Evolutionary conservation across 2,329 filamentous ascomycete species (phyloP).

Genomic region (Aspergillus pseudoviridinutans): DNA sequence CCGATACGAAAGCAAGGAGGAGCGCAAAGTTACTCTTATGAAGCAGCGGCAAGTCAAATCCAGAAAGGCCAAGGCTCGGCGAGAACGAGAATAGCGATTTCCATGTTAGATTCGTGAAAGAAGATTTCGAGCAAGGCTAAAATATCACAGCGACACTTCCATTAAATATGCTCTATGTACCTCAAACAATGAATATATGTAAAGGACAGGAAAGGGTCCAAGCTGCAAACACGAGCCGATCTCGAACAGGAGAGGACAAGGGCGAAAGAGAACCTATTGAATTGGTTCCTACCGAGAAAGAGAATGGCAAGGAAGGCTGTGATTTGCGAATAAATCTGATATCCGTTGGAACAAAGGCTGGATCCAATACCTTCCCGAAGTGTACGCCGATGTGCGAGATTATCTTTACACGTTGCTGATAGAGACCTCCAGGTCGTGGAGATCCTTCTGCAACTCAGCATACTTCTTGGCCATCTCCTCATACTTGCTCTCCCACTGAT

Average conservation of each 20-base stretch:
- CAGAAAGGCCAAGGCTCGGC: conserved; percentile 60
- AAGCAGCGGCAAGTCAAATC: conserved; percentile 68
- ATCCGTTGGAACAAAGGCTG: conserved; percentile 21
- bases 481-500: conserved; percentile 96
- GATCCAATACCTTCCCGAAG: conserved; percentile 26
- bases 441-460: conserved; percentile 75
- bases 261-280: conserved; percentile 14
- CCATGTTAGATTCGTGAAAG: neutral
- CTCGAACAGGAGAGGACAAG: conserved; percentile 9
- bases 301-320: conserved; percentile 23
- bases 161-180: conserved; percentile 15
- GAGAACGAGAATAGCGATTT: conserved; percentile 30
- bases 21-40: conserved; percentile 60
- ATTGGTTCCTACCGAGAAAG: conserved; percentile 14
- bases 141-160: neutral
- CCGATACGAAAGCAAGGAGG: conserved; percentile 83
- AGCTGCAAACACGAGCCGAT: conserved; percentile 11
- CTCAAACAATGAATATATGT: conserved; percentile 7
- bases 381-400: conserved; percentile 29
- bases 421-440: conserved; percentile 84
- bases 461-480: conserved; percentile 97
- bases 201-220: conserved; percentile 14
- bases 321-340: conserved; percentile 25
- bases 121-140: neutral
- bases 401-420: conserved; percentile 81